Evolutionary conservation across 257 asterid species (phyloP).

Genomic region (Perilla frutescens): DNA sequence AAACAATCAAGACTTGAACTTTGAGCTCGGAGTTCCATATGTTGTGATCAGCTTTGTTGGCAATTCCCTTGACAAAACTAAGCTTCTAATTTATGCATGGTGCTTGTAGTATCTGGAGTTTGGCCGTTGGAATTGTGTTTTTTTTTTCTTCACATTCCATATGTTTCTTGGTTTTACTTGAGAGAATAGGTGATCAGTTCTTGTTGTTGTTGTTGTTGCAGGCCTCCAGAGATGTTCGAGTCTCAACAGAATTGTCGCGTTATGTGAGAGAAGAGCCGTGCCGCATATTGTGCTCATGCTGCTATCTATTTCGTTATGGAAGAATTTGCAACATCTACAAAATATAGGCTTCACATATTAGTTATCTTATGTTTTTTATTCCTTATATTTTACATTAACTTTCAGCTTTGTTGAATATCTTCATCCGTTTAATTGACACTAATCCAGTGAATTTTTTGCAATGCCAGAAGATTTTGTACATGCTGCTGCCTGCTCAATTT

Average conservation of each 20-base stretch:
- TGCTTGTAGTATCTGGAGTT: neutral
- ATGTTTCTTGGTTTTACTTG: neutral
- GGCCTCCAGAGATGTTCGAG: constrained; percentile 85
- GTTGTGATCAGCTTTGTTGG: too few relatives aligned
- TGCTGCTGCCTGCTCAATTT: too few relatives aligned
- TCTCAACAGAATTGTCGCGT: constrained; percentile 60
- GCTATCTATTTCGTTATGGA: neutral
- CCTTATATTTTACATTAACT: neutral
- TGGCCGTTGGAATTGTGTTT: too few relatives aligned
- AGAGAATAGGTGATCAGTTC: constrained; percentile 11
- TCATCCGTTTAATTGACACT: neutral
- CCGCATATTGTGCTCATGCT: neutral
- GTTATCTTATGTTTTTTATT: neutral
- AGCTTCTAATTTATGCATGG: neutral
- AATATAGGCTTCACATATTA: constrained; percentile 13
- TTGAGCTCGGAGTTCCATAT: neutral
- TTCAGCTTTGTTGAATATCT: constrained; percentile 16
- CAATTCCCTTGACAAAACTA: too few relatives aligned
- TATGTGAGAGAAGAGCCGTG: constrained; percentile 41
- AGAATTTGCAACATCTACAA: neutral
- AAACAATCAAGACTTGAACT: neutral
- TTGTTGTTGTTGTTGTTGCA: constrained; percentile 43
- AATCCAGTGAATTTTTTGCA: too few relatives aligned
- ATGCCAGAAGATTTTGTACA: too few relatives aligned
- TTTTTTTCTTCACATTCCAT: neutral